Conservation (phyloP, 2,329 filamentous ascomycete species). For the Ophiocordyceps camponoti-leonardi region DNA sequence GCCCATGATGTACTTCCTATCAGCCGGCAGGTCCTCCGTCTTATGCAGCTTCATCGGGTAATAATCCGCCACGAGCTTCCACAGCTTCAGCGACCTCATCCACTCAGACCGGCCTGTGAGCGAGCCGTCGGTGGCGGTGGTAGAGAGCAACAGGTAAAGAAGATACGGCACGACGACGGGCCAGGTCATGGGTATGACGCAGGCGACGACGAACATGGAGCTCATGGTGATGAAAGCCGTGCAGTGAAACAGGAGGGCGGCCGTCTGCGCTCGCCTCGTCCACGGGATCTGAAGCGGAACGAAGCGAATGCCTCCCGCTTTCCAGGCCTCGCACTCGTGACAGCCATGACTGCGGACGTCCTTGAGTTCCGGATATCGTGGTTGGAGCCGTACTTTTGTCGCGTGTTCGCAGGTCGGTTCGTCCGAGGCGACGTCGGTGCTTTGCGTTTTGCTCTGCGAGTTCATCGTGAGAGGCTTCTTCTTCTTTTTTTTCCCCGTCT, state of each 20-base stretch:
- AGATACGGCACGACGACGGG: slow-evolving; percentile 61
- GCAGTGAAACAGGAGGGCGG: slow-evolving; percentile 60
- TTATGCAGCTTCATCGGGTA: slow-evolving; percentile 83
- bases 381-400: not conserved
- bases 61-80: slow-evolving; percentile 83
- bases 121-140: slow-evolving; percentile 57
- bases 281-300: slow-evolving; percentile 64
- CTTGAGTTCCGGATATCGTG: not conserved
- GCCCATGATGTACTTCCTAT: slow-evolving; percentile 87
- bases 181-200: slow-evolving; percentile 84
- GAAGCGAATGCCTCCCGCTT: slow-evolving; percentile 51
- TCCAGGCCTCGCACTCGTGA: slow-evolving; percentile 15
- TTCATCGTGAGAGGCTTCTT: not conserved
- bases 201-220: slow-evolving; percentile 76
- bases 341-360: not conserved
- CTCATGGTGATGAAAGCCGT: slow-evolving; percentile 53
- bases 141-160: slow-evolving; percentile 67
- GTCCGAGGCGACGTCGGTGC: not conserved
- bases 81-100: slow-evolving; percentile 56
- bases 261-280: slow-evolving; percentile 56
- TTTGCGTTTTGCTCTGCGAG: not conserved
- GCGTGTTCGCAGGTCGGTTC: not conserved
- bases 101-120: slow-evolving; percentile 59
- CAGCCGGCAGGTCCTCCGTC: slow-evolving; percentile 59
- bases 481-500: not conserved